Conservation (phyloP, 1,284 basidiomycete genomes). For the Volvariella surrecta region DNA sequence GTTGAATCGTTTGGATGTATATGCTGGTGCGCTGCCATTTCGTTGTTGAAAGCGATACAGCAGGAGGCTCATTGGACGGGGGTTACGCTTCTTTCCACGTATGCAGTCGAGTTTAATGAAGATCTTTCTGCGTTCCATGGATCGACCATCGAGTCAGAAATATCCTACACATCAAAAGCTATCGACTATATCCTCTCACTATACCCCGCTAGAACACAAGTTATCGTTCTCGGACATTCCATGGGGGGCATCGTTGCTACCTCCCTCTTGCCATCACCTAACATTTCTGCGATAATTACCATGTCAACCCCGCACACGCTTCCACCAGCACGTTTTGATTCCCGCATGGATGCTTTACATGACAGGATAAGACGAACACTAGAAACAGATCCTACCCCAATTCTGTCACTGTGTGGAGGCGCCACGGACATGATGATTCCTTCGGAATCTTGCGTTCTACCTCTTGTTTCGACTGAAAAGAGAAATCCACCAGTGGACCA, state of each 20-base stretch:
- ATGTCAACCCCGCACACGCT: conserved; percentile 91
- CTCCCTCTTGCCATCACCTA: conserved; percentile 51
- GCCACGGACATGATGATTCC: conserved; percentile 89
- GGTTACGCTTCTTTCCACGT: background rate
- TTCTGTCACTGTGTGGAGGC: conserved; percentile 89
- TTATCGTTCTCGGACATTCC: conserved; percentile 87
- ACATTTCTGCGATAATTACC: conserved; percentile 80
- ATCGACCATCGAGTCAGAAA: conserved; percentile 80
- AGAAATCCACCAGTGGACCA: too few species aligned
- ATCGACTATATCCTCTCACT: conserved; percentile 72
- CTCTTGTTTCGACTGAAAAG: conserved; percentile 16
- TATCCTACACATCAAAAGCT: conserved; percentile 65
- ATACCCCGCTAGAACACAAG: conserved; percentile 56
- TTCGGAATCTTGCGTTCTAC: conserved; percentile 82
- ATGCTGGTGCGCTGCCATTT: conserved; percentile 48
- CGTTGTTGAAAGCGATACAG: background rate
- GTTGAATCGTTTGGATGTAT: conserved; percentile 71
- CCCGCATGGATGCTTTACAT: conserved; percentile 74
- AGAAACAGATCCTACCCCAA: conserved; percentile 41
- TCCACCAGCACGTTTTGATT: conserved; percentile 85
- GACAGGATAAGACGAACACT: conserved; percentile 28
- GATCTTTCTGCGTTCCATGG: conserved; percentile 96
- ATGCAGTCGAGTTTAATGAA: conserved; percentile 92
- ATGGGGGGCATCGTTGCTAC: conserved; percentile 97
- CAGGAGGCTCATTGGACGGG: background rate